Base-by-base conservation (phyloP, 1,284 basidiomycete genomes). In the Tetrapyrgos nigripes region DNA sequence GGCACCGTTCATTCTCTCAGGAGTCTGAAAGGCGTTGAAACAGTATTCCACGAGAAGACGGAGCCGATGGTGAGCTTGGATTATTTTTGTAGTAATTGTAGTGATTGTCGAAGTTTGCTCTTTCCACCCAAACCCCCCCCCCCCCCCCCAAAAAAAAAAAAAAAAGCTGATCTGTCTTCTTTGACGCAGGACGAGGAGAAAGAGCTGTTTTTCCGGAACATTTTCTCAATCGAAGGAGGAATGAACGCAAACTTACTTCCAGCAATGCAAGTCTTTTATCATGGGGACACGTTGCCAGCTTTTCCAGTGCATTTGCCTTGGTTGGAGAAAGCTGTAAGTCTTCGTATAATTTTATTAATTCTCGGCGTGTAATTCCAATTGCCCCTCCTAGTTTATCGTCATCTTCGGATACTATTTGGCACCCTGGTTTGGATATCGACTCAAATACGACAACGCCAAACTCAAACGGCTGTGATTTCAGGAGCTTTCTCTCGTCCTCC, bases 181-280 rank as follows among this genome's bases (percentile, higher is more conserved):
- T 33, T 33, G 13, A 40, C 17, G 19, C n/a, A 73, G 70, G 70
- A 72, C 52, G 63, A 62, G 8, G 64, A 69, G 37, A 75, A 75
- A 49, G 73, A 75, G 53, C 23, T 75, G 11, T 73, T 72, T 62
- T 75, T 75, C 60, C 64, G 72, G 26, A 73, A 73, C 53, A 1
- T 70, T 4, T 43, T 71, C 17, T 50, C 33, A 6, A 23, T 48
- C 3, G 60, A 59, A 14, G 67, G 66, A 1, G 58, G 58, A 23
- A n/a, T 62, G 26, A 50, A 61, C 4, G 61, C 62, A 4, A 67
- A 59, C 37, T 40, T 73, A 5, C 59, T 74, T 3, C 60, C 66
- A 23, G 64, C 58, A 6, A 68, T 68, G 65, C 61, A 64, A 11
- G 62, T 66, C 4, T 65, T 53, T 37, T 73, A 73, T 53, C 46